These are phyloP conservation scores for Dunaliella sp. DNA, from an alignment of 139 green algal genomes.

Conservation along the genomic window DNA sequence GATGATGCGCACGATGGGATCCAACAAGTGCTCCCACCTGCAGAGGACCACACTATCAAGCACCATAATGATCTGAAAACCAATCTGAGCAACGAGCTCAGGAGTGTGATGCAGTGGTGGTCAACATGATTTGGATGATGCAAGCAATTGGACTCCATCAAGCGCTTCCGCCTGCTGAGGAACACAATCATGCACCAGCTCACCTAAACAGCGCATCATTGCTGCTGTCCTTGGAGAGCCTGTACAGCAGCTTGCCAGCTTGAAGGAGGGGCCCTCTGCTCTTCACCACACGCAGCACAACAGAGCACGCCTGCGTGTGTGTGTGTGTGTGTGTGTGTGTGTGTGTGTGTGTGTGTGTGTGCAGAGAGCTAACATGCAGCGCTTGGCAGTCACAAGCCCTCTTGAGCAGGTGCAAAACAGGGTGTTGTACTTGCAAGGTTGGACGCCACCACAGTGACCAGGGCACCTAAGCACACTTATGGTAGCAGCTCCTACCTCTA, in stretches of 20 bases:
- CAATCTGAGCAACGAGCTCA: too few relatives aligned
- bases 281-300: slow-evolving; percentile 44
- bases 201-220: slow-evolving; percentile 42
- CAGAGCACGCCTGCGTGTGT: slow-evolving; percentile 19
- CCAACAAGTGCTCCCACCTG: slow-evolving; percentile 41
- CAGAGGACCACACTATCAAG: too few relatives aligned
- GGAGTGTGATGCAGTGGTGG: too few relatives aligned
- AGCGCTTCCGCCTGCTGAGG: slow-evolving; percentile 26
- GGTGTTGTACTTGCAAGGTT: too few relatives aligned
- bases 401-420: too few relatives aligned
- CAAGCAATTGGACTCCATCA: slow-evolving; percentile 49
- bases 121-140: too few relatives aligned
- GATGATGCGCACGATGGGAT: slow-evolving; percentile 41
- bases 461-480: too few relatives aligned
- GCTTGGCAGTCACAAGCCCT: too few relatives aligned
- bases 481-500: background rate
- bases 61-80: too few relatives aligned
- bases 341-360: background rate
- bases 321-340: background rate
- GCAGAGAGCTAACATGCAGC: too few relatives aligned
- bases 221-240: slow-evolving; percentile 39
- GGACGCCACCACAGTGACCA: too few relatives aligned
- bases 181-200: background rate
- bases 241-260: slow-evolving; percentile 47
- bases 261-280: slow-evolving; percentile 39